Evolutionary conservation across 2,329 filamentous ascomycete species (phyloP), one percentile per base, ranked within the genome.

Genomic region (Xylaria sp.): DNA sequence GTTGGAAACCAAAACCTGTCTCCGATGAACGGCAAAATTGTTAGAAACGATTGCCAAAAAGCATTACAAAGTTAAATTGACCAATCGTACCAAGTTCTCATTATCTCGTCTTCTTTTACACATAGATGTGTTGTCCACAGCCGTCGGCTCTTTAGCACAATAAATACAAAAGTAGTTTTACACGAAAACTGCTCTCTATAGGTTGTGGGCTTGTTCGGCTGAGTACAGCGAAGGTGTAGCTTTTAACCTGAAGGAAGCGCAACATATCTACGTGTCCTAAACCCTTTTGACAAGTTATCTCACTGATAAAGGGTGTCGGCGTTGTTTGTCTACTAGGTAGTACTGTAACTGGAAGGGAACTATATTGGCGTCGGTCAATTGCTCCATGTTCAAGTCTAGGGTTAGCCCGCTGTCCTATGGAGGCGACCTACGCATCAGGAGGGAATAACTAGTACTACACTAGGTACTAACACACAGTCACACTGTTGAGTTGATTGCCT

Each of bases 21-120:
- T 77, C 76, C 76, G 76, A 77, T 77, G 59, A 75, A 72, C 76
- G 76, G 76, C 73, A 73, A 51, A 61, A 41, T 52, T 23, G 33
- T 43, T 25, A 3, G 66, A 72, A 71, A 65, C 70, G 33, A 73
- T 73, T 72, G 68, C 67, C 61, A 73, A 72, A 72, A 72, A 56
- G 68, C 61, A 71, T 72, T 75, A 67, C 72, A 68, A 72, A 71
- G 55, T 43, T 70, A 58, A 66, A 67, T 69, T 67, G 57, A 65
- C 73, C 69, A 73, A 72, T 70, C 60, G 72, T 25, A 49, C 55
- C 20, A 41, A 48, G 46, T 10, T 64, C 67, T 20, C 66, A 72
- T 72, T 75, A 72, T 73, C 60, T 67, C 49, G 31, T 41, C 13
- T 56, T 60, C 51, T 33, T 49, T 13, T 8, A 18, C 18, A 33